Base-by-base conservation (phyloP, 306 rosid species). In the Arachis stenosperma region DNA sequence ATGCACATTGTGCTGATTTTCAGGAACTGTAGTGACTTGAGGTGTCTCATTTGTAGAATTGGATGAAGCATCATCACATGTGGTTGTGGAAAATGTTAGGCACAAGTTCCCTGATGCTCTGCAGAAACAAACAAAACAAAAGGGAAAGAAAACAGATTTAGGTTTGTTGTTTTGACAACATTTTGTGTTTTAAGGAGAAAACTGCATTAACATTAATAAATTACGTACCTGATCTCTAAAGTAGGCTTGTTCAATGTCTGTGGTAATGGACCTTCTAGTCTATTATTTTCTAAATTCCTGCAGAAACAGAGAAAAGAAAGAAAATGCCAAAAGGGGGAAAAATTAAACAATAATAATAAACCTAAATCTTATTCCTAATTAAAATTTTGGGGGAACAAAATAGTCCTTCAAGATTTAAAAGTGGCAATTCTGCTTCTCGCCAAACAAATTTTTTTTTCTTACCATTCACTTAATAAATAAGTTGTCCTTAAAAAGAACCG, bases 211-310 rank as follows among this genome's bases (percentile, higher is more conserved):
- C 1, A 22, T 22, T 22, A 22, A 22, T 22, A 22, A 22, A 22
- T 22, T 22, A 29, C 42, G 11, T 82, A 93, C 98, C 96, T 88
- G 76, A 93, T 78, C 69, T 93, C 94, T 64, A 93, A 42, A 44
- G 80, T 86, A 76, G 84, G 87, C 82, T 78, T 88, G 78, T 91
- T 89, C 88, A 93, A 80, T 71, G 96, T 81, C 56, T 71, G 83
- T 41, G 98, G 94, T 14, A 93, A 84, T 57, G 96, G 81, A 62
- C 97, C 97, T 81, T 88, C 83, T 59, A 93, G 97, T 30, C 74
- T 84, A 82, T 93, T 93, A 79, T 93, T 90, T 78, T 86, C 94
- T 61, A 93, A 77, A 84, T 93, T 91, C 82, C 98, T 93, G 78
- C 17, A 74, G 56, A 70, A 73, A 47, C 69, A 69, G 60, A 50